Conservation (phyloP, 1,284 basidiomycete species). For the Rhodofomes roseus region DNA sequence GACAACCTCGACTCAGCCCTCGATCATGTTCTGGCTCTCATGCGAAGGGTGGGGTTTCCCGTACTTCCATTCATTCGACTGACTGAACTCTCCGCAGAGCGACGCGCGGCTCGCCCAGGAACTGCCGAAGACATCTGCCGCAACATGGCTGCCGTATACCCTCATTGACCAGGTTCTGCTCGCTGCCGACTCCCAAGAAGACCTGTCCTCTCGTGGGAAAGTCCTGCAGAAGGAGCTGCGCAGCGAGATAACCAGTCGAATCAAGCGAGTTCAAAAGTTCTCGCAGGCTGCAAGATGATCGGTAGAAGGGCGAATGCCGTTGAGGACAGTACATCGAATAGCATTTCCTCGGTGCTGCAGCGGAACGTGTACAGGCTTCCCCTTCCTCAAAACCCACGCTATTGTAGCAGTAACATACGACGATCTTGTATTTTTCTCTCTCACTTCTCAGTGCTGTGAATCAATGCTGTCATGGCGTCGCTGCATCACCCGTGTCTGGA, state of each 20-base stretch:
- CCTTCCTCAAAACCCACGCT: neutral
- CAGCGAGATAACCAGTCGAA: conserved; percentile 52
- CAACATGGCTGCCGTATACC: conserved; percentile 81
- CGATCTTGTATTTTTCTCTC: neutral
- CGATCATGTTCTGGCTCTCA: conserved; percentile 64
- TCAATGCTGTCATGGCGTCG: neutral
- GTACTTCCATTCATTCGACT: conserved; percentile 7
- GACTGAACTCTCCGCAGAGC: conserved; percentile 37
- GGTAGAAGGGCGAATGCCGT: neutral
- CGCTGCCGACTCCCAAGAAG: conserved; percentile 55
- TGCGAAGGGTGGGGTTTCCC: conserved; percentile 57
- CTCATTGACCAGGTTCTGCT: conserved; percentile 84
- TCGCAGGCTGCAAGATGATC: conserved; percentile 26
- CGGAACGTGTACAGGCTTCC: neutral
- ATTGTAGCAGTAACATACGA: neutral
- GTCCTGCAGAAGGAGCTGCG: conserved; percentile 46
- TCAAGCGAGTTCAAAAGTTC: conserved; percentile 62
- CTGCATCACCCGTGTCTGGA: neutral
- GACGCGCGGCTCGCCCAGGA: conserved; percentile 55
- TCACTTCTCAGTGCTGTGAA: neutral
- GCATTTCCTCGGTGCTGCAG: neutral
- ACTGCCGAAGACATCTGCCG: conserved; percentile 50
- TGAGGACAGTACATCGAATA: neutral
- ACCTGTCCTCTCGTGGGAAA: conserved; percentile 40
- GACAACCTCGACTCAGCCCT: conserved; percentile 81